These are phyloP conservation scores for Wickerhamiella kurtzmanii DNA, from an alignment of 805 yeast genomes.

Conservation along the genomic window DNA sequence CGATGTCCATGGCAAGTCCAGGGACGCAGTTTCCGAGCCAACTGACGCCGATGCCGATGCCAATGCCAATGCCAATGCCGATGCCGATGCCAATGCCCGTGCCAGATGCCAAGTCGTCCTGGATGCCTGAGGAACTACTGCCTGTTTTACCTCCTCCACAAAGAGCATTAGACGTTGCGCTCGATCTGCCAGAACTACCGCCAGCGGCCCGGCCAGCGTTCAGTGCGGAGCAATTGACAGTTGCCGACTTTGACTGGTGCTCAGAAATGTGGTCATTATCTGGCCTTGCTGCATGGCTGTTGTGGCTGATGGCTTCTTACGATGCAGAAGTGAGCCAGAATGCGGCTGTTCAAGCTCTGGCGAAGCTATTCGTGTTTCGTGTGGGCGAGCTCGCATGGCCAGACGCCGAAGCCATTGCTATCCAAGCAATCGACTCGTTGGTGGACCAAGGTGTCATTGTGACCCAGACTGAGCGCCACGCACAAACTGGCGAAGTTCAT, in stretches of 20 bases:
- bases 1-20: too few relatives aligned
- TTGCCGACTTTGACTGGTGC: slow-evolving; percentile 15
- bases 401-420: slow-evolving; percentile 23
- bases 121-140: slow-evolving; percentile 11
- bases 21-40: too few relatives aligned
- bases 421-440: slow-evolving; percentile 19
- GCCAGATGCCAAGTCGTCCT: neutral
- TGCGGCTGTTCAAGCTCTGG: slow-evolving; percentile 11
- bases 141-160: slow-evolving; percentile 15
- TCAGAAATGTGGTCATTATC: slow-evolving; percentile 15
- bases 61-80: slow-evolving; percentile 1
- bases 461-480: neutral
- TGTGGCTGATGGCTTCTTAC: slow-evolving; percentile 7
- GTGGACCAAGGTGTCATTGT: slow-evolving; percentile 13
- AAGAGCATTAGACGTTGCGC: slow-evolving; percentile 8
- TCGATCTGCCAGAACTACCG: slow-evolving; percentile 18
- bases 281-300: slow-evolving; percentile 14
- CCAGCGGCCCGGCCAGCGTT: slow-evolving; percentile 15
- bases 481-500: neutral
- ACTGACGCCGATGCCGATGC: neutral
- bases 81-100: neutral
- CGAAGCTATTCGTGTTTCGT: slow-evolving; percentile 15
- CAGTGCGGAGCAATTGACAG: slow-evolving; percentile 18
- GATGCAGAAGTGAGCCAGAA: slow-evolving; percentile 13
- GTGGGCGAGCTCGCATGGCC: slow-evolving; percentile 23